These are phyloP conservation scores for Clitocybe nebularis DNA, from an alignment of 1,284 basidiomycete species.

Conservation along the genomic window DNA sequence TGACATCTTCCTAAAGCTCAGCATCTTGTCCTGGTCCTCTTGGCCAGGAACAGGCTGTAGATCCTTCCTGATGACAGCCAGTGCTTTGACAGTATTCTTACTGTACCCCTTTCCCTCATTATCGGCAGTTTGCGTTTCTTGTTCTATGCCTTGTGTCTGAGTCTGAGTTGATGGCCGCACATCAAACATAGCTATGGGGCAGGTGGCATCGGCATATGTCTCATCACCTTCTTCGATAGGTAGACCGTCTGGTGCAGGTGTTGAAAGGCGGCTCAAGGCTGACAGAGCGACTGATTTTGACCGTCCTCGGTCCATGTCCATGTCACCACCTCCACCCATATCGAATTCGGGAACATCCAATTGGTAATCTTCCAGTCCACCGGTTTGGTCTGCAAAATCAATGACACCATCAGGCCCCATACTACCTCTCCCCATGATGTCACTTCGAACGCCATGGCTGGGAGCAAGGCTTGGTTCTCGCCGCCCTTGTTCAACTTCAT, in stretches of 20 bases:
- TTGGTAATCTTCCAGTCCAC: conserved; percentile 59
- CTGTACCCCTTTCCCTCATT: conserved; percentile 74
- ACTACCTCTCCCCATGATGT: conserved; percentile 46
- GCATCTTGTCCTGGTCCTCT: conserved; percentile 47
- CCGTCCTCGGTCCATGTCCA: conserved; percentile 32
- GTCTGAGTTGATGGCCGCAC: conserved; percentile 49
- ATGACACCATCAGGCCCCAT: conserved; percentile 49
- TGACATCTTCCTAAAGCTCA: conserved; percentile 74
- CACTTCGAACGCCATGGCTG: conserved; percentile 51
- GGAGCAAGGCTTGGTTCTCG: conserved; percentile 59
- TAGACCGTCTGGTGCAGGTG: conserved; percentile 56
- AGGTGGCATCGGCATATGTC: conserved; percentile 64
- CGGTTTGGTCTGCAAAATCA: conserved; percentile 54
- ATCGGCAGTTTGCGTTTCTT: conserved; percentile 34
- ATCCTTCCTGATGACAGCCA: conserved; percentile 78
- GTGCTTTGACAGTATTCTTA: conserved; percentile 88
- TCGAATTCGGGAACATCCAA: conserved; percentile 47
- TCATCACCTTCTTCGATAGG: conserved; percentile 53
- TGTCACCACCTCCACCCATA: conserved; percentile 25
- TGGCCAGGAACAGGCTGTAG: conserved; percentile 54
- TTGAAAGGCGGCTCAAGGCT: conserved; percentile 63
- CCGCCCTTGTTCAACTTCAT: conserved; percentile 66
- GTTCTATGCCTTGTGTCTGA: conserved; percentile 32
- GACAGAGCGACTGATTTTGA: conserved; percentile 45
- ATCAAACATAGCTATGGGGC: conserved; percentile 84